phyloP scores from a whole-genome alignment of 2,329 filamentous ascomycete genomes.

The Colletotrichum filicis region DNA sequence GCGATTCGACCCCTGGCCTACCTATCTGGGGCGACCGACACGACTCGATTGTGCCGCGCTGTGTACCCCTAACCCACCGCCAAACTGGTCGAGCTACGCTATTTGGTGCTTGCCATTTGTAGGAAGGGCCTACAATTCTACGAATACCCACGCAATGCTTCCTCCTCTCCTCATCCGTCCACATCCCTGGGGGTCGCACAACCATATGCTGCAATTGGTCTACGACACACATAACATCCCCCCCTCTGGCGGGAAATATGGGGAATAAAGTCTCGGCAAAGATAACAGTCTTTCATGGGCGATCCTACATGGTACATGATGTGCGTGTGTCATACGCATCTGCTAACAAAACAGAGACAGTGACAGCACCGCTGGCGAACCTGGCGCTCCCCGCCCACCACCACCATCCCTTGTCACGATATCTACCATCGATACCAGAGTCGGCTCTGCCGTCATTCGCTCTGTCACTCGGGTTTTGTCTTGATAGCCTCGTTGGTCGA shows the following conservation, averaged over 20 bases:
- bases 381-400: not conserved
- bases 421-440: slow-evolving; percentile 3
- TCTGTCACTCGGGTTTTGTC: slow-evolving; percentile 9
- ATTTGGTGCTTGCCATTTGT: not conserved
- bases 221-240: slow-evolving; percentile 14
- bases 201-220: slow-evolving; percentile 20
- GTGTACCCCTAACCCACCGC: not conserved
- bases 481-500: slow-evolving; percentile 3
- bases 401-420: slow-evolving; percentile 1
- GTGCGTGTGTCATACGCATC: slow-evolving; percentile 17
- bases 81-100: not conserved
- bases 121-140: not conserved
- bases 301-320: not conserved
- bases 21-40: not conserved
- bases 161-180: slow-evolving; percentile 6
- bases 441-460: slow-evolving; percentile 9
- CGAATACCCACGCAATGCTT: not conserved
- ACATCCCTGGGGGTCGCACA: slow-evolving; percentile 17
- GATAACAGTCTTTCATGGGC: slow-evolving; percentile 21
- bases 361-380: not conserved
- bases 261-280: slow-evolving; percentile 33
- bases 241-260: slow-evolving; percentile 20
- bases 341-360: slow-evolving; percentile 9
- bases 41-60: not conserved
- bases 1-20: not conserved